A percentile compares a stretch with the other conserved stretches of the same genome.
These are phyloP conservation scores for Nevesoporus exiguus DNA, from an alignment of 768 basidiomycete genomes.

Conservation along the genomic window DNA sequence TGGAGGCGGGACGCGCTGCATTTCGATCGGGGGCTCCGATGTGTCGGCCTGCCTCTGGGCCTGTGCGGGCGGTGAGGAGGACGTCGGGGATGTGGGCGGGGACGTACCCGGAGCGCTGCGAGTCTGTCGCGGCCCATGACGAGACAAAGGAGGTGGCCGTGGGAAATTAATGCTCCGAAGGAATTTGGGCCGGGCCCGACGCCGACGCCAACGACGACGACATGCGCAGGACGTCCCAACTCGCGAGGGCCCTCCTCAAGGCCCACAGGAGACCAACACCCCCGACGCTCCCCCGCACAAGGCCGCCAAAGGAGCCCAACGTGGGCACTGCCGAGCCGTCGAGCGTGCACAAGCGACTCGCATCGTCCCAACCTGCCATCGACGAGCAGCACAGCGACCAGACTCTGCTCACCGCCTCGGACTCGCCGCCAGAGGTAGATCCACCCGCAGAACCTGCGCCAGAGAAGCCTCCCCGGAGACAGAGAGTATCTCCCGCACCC, in stretches of 20 bases:
- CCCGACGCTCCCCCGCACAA: slow-evolving; percentile 22
- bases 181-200: no score
- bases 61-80: slow-evolving; percentile 30
- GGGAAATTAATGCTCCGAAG: slow-evolving; percentile 11
- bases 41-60: slow-evolving; percentile 48
- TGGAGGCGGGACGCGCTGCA: slow-evolving; percentile 19
- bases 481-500: slow-evolving; percentile 4
- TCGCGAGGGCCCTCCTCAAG: slow-evolving; percentile 74
- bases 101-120: slow-evolving; percentile 74
- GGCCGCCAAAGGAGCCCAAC: slow-evolving; percentile 19
- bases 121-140: slow-evolving; percentile 60
- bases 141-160: slow-evolving; percentile 6
- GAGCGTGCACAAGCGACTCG: slow-evolving; percentile 24
- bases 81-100: slow-evolving; percentile 33
- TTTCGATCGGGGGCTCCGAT: slow-evolving; percentile 23
- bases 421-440: slow-evolving; percentile 26
- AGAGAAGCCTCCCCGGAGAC: slow-evolving; percentile 26
- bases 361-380: slow-evolving; percentile 17
- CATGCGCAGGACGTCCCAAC: slow-evolving; percentile 61
- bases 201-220: no score
- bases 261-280: slow-evolving; percentile 1
- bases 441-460: slow-evolving; percentile 20
- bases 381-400: slow-evolving; percentile 16
- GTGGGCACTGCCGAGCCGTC: slow-evolving; percentile 8
- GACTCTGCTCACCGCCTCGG: slow-evolving; percentile 5